Evolutionary conservation across 1,284 basidiomycete species (phyloP), one percentile per base, ranked within the genome.

Genomic region (Earliella scabrosa): DNA sequence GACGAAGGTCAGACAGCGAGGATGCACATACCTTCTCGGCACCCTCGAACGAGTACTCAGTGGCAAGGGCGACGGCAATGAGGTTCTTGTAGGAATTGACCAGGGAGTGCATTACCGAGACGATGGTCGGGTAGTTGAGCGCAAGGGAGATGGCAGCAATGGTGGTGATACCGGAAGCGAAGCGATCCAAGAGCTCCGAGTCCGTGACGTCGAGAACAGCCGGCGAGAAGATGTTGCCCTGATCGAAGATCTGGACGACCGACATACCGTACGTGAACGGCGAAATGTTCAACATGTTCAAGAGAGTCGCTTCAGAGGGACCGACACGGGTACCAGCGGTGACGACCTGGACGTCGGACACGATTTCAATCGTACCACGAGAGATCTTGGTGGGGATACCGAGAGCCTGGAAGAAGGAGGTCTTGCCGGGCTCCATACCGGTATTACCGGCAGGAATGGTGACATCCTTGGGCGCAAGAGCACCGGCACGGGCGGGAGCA

Each of bases 331-430:
- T 90, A 66, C 96, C 96, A 56, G 88, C 93, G 50, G 80, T 79
- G 68, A 99, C 94, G 81, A 99, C 96, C 82, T 97, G 90, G 73
- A 99, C 91, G 73, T 98, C 97, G 65, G 88, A 87, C 61, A 98
- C 95, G 75, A 99, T 99, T 92, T 99, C 97, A 72, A 99, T 99
- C 56, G 97, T 99, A 87, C 97, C 97, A 90, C 97, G 93, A 58
- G 97, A 96, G 71, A 99, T 99, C 89, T 99, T 99, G 79, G 97
- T 99, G 50, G 97, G 97, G 76, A 99, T 96, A 85, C 93, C 92
- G 72, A 99, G 90, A 59, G 97, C 97, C 86, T 99, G 97, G 95
- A 99, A 99, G 95, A 99, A 99, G 70, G 95, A 96, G 61, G 95
- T 98, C 85, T 98, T 98, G 73, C 95, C 95, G 71, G 97, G 97